Percentiles rank a stretch among this genome's conserved stretches.
Conservation (phyloP, 345 rosid species). For the Microthlaspi erraticum region DNA sequence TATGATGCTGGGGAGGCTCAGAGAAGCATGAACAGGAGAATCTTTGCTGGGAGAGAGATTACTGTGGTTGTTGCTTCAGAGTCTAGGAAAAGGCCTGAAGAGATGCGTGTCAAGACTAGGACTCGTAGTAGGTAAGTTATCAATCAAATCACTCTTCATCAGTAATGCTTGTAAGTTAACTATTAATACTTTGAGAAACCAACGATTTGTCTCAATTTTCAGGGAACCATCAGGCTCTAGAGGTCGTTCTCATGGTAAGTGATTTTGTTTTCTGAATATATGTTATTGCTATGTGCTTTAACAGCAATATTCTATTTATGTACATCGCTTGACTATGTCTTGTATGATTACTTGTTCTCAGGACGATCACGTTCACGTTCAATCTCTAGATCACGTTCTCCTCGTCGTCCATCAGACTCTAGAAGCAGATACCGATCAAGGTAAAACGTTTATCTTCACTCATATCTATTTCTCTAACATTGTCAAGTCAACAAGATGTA, state of each 20-base stretch:
- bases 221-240: slow-evolving; percentile 74
- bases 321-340: slow-evolving; percentile 4
- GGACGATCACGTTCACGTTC: slow-evolving; percentile 89
- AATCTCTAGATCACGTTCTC: slow-evolving; percentile 74
- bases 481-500: slow-evolving; percentile 2
- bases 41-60: slow-evolving; percentile 85
- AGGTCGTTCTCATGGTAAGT: slow-evolving; percentile 72
- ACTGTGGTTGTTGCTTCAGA: slow-evolving; percentile 92
- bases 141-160: not conserved
- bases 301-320: not conserved
- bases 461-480: not conserved
- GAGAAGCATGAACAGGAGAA: slow-evolving; percentile 82
- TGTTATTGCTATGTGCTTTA: not conserved
- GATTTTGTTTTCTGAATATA: not conserved
- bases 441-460: slow-evolving; percentile 42
- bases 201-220: slow-evolving; percentile 37
- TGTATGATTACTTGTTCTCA: slow-evolving; percentile 39
- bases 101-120: slow-evolving; percentile 89
- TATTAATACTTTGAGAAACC: slow-evolving; percentile 6
- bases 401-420: slow-evolving; percentile 69
- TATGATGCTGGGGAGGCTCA: slow-evolving; percentile 91
- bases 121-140: slow-evolving; percentile 50
- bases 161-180: not conserved
- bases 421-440: slow-evolving; percentile 83
- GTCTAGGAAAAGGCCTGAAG: slow-evolving; percentile 95